Evolutionary conservation across 1,284 basidiomycete species (phyloP), one percentile per base, ranked within the genome.

Genomic region (Neonothopanus nambi): DNA sequence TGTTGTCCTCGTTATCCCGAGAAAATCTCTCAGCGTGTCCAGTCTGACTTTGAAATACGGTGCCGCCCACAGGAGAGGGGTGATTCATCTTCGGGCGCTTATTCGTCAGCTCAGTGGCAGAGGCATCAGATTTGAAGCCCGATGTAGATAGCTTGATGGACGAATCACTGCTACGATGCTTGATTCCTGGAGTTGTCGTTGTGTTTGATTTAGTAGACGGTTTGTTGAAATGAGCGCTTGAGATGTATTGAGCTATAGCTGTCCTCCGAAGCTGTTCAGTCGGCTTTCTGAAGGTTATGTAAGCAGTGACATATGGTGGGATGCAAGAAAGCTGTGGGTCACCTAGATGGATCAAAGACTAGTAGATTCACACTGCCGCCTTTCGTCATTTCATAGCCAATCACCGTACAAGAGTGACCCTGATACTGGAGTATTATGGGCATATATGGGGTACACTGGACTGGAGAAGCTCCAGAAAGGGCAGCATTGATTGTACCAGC

Each of bases 331-430:
- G 30, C 30, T 33, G 30, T 33, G 9, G 2, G 79, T 59, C 58
- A 91, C 91, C 66, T 75, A n/a, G 83, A 82, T 11, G 92, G 90
- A 70, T 95, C 91, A 57, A 93, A 91, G 8, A 82, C 72, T 9
- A 95, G 72, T 2, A 95, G 74, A 59, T 82, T 85, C 37, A 81
- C 74, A 12, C 74, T 69, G 5, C 84, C 86, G 18, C 73, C 74
- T 57, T 76, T 78, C 26, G 71, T 75, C 36, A 84, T 69, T 65
- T 95, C 91, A 61, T 88, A 93, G 1, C 93, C 93, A 2, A 95
- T 77, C 13, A 95, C 83, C 1, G 86, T 87, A n/a, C 89, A 72
- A 13, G 93, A 95, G 70, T 95, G 93, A 0, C 92, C 91, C 3
- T 78, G 66, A 61, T 91, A 85, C 74, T 95, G 84, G 41, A 95